Conservation (phyloP, 2,329 filamentous ascomycete species). For the Setomelanomma holmii region DNA sequence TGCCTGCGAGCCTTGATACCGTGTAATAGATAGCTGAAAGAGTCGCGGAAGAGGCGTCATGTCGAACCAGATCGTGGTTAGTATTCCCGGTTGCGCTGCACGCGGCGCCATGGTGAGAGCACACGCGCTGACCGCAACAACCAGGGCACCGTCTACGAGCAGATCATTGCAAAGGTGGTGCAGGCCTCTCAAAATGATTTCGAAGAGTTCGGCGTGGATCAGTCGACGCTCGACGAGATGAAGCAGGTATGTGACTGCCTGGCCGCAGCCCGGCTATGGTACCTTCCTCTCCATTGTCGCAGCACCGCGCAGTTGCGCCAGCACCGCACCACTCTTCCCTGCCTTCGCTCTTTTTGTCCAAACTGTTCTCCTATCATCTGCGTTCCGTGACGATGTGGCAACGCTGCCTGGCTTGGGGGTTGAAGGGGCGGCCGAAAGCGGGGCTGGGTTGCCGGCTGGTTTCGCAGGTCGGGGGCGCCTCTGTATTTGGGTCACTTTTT, state of each 20-base stretch:
- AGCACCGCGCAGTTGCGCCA: slow-evolving; percentile 6
- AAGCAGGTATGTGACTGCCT: slow-evolving; percentile 72
- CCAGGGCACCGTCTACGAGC: slow-evolving; percentile 79
- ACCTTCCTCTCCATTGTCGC: slow-evolving; percentile 21
- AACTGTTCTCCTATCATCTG: slow-evolving; percentile 20
- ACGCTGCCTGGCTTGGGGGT: slow-evolving; percentile 34
- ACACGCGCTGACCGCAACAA: slow-evolving; percentile 39
- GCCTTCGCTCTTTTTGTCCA: slow-evolving; percentile 14
- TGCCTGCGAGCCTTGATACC: slow-evolving; percentile 16
- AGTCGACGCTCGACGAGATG: slow-evolving; percentile 84
- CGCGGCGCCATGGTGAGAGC: slow-evolving; percentile 18
- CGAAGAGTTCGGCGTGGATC: slow-evolving; percentile 92
- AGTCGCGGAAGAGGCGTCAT: slow-evolving; percentile 31
- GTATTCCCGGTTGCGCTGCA: slow-evolving; percentile 33
- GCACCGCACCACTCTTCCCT: slow-evolving; percentile 12
- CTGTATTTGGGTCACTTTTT: slow-evolving; percentile 57
- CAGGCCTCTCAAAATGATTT: slow-evolving; percentile 83
- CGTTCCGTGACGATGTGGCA: slow-evolving; percentile 24
- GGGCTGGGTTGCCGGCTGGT: slow-evolving; percentile 50
- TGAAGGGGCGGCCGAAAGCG: slow-evolving; percentile 50
- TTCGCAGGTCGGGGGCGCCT: slow-evolving; percentile 49
- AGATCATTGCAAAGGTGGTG: slow-evolving; percentile 80
- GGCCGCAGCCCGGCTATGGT: slow-evolving; percentile 18
- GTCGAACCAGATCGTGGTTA: slow-evolving; percentile 50
- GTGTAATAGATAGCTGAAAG: slow-evolving; percentile 26